Conservation (phyloP, 331 rosid genomes). For the Rhamnella rubrinervis region DNA sequence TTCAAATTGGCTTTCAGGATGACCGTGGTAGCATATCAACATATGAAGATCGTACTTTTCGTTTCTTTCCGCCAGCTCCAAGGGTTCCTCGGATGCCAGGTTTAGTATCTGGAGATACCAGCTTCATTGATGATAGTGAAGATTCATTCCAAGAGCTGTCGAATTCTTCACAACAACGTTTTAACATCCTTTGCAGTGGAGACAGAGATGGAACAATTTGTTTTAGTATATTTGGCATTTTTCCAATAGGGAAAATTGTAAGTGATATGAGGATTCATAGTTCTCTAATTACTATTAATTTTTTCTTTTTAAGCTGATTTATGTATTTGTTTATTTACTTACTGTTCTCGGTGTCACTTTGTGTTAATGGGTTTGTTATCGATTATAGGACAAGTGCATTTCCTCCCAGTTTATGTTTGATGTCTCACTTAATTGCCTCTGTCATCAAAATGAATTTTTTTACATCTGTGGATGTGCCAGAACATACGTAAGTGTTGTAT, state of each 20-base stretch:
- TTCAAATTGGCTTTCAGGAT: conserved; percentile 48
- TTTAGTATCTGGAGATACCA: conserved; percentile 82
- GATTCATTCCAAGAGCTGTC: conserved; percentile 80
- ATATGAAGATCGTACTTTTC: conserved; percentile 91
- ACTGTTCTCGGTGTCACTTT: not conserved
- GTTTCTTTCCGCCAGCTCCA: conserved; percentile 93
- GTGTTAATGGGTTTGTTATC: not conserved
- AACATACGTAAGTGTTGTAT: conserved; percentile 64
- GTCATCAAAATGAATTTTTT: conserved; percentile 13
- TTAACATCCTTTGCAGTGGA: conserved; percentile 88
- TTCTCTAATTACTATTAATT: not conserved
- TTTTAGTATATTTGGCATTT: conserved; percentile 94
- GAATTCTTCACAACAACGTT: conserved; percentile 81
- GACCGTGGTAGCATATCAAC: conserved; percentile 47
- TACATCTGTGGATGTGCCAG: conserved; percentile 48
- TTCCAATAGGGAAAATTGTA: conserved; percentile 83
- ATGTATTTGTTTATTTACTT: too few species aligned
- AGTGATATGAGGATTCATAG: conserved; percentile 24
- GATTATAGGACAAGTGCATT: not conserved
- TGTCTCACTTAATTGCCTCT: conserved; percentile 21
- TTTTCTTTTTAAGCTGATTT: too few species aligned
- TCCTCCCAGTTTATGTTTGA: conserved; percentile 9
- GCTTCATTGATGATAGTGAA: conserved; percentile 83
- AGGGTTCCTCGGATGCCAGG: conserved; percentile 87
- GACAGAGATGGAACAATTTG: conserved; percentile 85